Percentiles rank a stretch among this genome's conserved stretches.
Evolutionary conservation across 169 alveolate genomes (phyloP).

Genomic region (Plasmodium cynomolgi): DNA sequence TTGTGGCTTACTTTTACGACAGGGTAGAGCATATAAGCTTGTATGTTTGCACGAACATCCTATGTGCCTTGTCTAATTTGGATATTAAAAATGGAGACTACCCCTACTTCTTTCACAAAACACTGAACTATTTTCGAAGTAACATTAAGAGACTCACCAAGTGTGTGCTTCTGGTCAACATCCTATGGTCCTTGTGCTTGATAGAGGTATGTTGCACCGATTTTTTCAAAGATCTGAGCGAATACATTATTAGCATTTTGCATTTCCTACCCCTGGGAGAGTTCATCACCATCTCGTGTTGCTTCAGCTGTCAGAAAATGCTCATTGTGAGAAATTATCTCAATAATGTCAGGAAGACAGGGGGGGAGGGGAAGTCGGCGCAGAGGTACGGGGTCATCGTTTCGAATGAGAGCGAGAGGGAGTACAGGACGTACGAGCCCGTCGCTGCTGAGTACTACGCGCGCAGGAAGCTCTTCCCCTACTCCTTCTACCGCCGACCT

Average conservation of each 20-base stretch:
- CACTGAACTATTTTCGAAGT: conserved; percentile 28
- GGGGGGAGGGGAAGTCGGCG: not conserved
- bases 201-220: conserved; percentile 18
- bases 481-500: conserved; percentile 37
- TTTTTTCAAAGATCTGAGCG: conserved; percentile 59
- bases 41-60: conserved; percentile 32
- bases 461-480: conserved; percentile 40
- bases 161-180: conserved; percentile 41
- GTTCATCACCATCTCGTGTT: conserved; percentile 60
- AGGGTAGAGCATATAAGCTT: conserved; percentile 26
- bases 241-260: conserved; percentile 34
- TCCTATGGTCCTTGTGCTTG: conserved; percentile 50
- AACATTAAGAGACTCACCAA: conserved; percentile 45
- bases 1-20: conserved; percentile 32
- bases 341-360: not conserved
- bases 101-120: conserved; percentile 64
- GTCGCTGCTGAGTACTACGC: conserved; percentile 17
- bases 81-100: conserved; percentile 43
- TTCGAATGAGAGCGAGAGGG: not conserved
- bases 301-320: conserved; percentile 60
- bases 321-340: conserved; percentile 15
- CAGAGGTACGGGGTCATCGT: not conserved
- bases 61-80: conserved; percentile 53
- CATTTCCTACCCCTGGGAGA: conserved; percentile 37
- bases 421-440: conserved; percentile 25